Evolutionary conservation across 1,139 yeast species (phyloP).

Genomic region (Lodderomyces beijingensis): DNA sequence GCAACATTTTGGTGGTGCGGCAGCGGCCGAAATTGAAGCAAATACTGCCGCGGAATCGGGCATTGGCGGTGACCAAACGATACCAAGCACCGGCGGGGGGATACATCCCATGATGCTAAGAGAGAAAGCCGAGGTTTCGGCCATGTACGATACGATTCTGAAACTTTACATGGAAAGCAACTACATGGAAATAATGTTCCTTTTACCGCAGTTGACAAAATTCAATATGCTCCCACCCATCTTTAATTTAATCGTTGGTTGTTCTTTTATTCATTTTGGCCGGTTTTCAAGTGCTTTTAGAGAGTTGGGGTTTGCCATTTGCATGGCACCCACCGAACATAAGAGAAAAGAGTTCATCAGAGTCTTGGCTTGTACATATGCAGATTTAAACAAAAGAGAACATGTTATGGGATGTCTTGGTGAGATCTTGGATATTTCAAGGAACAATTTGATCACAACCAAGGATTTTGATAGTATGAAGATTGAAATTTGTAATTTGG

Average conservation of each 20-base stretch:
- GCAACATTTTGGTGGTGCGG: neutral
- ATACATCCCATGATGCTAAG: too few relatives aligned
- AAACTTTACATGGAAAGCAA: slow-evolving; percentile 6
- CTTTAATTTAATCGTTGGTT: slow-evolving; percentile 10
- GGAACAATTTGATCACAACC: slow-evolving; percentile 4
- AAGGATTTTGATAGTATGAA: slow-evolving; percentile 8
- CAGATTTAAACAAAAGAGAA: slow-evolving; percentile 8
- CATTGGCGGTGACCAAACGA: too few relatives aligned
- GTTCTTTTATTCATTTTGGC: slow-evolving; percentile 9
- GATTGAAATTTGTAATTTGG: slow-evolving; percentile 4
- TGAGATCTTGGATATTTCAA: slow-evolving; percentile 11
- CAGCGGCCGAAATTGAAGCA: neutral
- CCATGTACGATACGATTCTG: slow-evolving; percentile 3
- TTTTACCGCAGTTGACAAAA: slow-evolving; percentile 9
- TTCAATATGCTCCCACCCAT: slow-evolving; percentile 7
- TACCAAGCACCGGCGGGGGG: too few relatives aligned
- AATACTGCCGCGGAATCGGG: neutral
- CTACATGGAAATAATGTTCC: slow-evolving; percentile 8
- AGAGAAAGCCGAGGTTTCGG: neutral
- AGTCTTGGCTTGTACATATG: slow-evolving; percentile 7
- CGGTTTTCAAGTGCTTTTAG: slow-evolving; percentile 9
- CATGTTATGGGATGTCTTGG: slow-evolving; percentile 11
- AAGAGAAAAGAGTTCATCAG: slow-evolving; percentile 7
- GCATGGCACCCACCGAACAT: slow-evolving; percentile 6
- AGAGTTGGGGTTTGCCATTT: slow-evolving; percentile 11